phyloP scores from a whole-genome alignment of 2,329 filamentous ascomycete species.

The Stachybotrys chlorohalonatus region DNA sequence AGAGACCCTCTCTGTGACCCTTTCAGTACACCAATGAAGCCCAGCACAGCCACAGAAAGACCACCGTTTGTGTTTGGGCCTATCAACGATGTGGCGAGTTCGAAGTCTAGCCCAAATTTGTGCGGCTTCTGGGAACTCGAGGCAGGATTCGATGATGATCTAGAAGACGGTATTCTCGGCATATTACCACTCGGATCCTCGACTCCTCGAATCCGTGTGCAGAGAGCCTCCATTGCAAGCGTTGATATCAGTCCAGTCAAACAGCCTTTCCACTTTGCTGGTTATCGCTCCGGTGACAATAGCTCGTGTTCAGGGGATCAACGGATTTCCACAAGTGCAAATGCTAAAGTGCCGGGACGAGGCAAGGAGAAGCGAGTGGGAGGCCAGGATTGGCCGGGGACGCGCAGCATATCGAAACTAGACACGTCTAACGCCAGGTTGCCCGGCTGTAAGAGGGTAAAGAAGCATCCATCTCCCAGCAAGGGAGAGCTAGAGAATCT shows the following conservation, averaged over 20 bases:
- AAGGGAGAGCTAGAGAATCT: slow-evolving; percentile 30
- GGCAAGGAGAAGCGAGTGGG: not conserved
- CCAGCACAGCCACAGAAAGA: not conserved
- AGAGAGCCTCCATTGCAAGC: slow-evolving; percentile 8
- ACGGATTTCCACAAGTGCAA: too few relatives aligned
- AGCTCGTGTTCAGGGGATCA: too few relatives aligned
- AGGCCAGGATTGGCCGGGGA: not conserved
- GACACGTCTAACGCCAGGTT: not conserved
- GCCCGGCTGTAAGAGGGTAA: slow-evolving; percentile 13
- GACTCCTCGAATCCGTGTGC: slow-evolving; percentile 22
- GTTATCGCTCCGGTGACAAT: too few relatives aligned
- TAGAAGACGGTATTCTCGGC: slow-evolving; percentile 28
- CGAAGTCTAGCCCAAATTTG: not conserved
- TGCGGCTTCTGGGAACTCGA: slow-evolving; percentile 26
- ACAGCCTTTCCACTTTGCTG: not conserved
- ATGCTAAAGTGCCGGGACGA: not conserved
- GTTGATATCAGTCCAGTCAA: slow-evolving; percentile 7
- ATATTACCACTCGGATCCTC: slow-evolving; percentile 26
- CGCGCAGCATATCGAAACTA: not conserved
- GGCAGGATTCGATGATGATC: slow-evolving; percentile 25
- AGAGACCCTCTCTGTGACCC: slow-evolving; percentile 18
- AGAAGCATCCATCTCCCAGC: slow-evolving; percentile 37
- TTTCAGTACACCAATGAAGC: slow-evolving; percentile 10
- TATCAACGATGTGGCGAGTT: not conserved
- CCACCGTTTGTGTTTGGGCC: not conserved